Conservation (phyloP, 352 stramenopile species). For the Globisporangium paroecandrum region DNA sequence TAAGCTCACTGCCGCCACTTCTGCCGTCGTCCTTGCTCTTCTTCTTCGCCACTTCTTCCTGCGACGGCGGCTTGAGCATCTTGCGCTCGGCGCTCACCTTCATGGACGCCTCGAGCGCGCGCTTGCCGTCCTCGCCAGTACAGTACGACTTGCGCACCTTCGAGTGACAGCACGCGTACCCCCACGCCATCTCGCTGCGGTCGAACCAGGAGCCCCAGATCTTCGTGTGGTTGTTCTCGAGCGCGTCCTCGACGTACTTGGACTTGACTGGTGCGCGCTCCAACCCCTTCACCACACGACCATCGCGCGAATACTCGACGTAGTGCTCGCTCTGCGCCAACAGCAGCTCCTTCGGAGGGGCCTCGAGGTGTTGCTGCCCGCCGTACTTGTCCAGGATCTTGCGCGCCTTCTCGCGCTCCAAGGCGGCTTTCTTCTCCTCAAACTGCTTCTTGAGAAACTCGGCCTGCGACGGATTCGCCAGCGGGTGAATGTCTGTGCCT, state of each 20-base stretch:
- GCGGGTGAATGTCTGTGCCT: slow-evolving; percentile 91
- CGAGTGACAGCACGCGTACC: slow-evolving; percentile 97
- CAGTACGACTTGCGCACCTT: slow-evolving; percentile 95
- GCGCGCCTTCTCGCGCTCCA: slow-evolving; percentile 63
- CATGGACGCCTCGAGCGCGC: slow-evolving; percentile 82
- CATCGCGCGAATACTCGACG: slow-evolving; percentile 93
- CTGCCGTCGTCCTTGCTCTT: slow-evolving; percentile 10
- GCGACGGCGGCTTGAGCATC: slow-evolving; percentile 39
- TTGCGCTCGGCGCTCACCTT: slow-evolving; percentile 38
- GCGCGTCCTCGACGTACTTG: slow-evolving; percentile 98
- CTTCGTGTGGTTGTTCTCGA: slow-evolving; percentile 94
- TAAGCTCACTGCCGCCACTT: slow-evolving; percentile 28
- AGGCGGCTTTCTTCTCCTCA: slow-evolving; percentile 64
- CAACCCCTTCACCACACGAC: slow-evolving; percentile 80
- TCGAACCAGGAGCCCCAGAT: slow-evolving; percentile 99
- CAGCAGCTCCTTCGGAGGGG: slow-evolving; percentile 70
- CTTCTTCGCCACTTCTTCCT: slow-evolving; percentile 14
- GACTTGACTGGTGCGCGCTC: slow-evolving; percentile 83
- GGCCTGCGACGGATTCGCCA: slow-evolving; percentile 95
- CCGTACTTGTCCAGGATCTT: slow-evolving; percentile 97
- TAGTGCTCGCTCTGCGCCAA: slow-evolving; percentile 90
- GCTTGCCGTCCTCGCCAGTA: slow-evolving; percentile 91
- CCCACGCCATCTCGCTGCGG: slow-evolving; percentile 91
- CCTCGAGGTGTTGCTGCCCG: slow-evolving; percentile 89
- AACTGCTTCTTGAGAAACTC: slow-evolving; percentile 96